Conservation (phyloP, 208 protist genomes). For the Leishmania gerbilli region DNA sequence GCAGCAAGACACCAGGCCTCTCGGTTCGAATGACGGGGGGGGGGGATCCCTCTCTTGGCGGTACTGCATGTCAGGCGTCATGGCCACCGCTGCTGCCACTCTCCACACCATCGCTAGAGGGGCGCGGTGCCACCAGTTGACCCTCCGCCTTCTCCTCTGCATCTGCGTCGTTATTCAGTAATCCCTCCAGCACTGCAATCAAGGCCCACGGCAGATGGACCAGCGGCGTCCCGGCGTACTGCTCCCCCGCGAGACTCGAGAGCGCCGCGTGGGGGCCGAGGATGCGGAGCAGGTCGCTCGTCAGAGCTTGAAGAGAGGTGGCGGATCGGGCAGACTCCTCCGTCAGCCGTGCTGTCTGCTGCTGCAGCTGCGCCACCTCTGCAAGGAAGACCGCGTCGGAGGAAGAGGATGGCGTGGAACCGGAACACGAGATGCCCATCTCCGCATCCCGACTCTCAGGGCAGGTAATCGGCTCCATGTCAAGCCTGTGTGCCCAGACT, state of each 20-base stretch:
- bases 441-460: not conserved
- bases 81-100: not conserved
- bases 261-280: conserved; percentile 25
- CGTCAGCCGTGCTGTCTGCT: conserved; percentile 12
- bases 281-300: conserved; percentile 18
- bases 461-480: not conserved
- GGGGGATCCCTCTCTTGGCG: not conserved
- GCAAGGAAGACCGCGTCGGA: conserved; percentile 28
- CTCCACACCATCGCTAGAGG: not conserved
- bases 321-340: conserved; percentile 19
- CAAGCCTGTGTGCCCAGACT: not conserved
- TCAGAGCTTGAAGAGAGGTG: conserved; percentile 19
- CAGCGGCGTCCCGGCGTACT: conserved; percentile 17
- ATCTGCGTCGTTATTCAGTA: conserved; percentile 8
- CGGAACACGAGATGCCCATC: not conserved
- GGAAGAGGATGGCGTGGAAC: not conserved
- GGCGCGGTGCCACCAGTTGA: not conserved
- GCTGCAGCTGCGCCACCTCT: conserved; percentile 18
- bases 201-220: conserved; percentile 21
- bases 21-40: not conserved
- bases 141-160: not conserved
- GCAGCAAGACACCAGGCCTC: not conserved
- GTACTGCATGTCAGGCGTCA: not conserved
- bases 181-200: conserved; percentile 15
- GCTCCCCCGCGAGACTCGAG: conserved; percentile 14